Evolutionary conservation across 2,329 filamentous ascomycete species (phyloP), one percentile per base, ranked within the genome.

Genomic region (Coniochaeta pulveracea): DNA sequence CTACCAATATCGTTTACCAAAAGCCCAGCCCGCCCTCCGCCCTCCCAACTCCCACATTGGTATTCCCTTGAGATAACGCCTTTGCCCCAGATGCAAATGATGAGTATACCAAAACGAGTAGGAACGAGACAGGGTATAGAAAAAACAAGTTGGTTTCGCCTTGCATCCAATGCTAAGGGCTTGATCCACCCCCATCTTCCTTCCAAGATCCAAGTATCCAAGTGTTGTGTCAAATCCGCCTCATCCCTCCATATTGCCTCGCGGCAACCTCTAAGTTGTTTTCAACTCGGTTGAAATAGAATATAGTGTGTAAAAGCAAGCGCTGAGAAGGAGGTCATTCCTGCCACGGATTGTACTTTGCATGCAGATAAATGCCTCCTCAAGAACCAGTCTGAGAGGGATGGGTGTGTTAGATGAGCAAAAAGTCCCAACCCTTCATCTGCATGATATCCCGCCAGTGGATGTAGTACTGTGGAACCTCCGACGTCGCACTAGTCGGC

Each of bases 391-490:
- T 36, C 35, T 5, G 21, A 28, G 34, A 29, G 31, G 36, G 34
- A 15, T 25, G 34, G 19, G 32, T n/a, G 24, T 19, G 41, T 46
- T 43, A 94, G 60, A 95, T 88, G 57, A 95, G 73, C 57, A 95
- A 69, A 63, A 85, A 91, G 55, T 93, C 85, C 88, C 85, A 94
- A 47, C 76, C 76, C 64, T 89, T 91, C 62, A 80, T 75, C 61
- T 75, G 76, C 86, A 95, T 94, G 53, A 89, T 75, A 61, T 93
- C 84, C 63, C 89, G 72, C 89, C 89, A 96, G 76, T 88, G 86
- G 58, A 93, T 74, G 62, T 80, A 80, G 52, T 75, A 77, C 57
- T 61, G 44, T 37, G 45, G 44, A 36, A 40, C 43, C 42, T 49
- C 55, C 26, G 46, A 48, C 19, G 54, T 50, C 14, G 56, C 54